Conservation (phyloP, 1,139 yeast genomes). For the Debaryomyces sp. region DNA sequence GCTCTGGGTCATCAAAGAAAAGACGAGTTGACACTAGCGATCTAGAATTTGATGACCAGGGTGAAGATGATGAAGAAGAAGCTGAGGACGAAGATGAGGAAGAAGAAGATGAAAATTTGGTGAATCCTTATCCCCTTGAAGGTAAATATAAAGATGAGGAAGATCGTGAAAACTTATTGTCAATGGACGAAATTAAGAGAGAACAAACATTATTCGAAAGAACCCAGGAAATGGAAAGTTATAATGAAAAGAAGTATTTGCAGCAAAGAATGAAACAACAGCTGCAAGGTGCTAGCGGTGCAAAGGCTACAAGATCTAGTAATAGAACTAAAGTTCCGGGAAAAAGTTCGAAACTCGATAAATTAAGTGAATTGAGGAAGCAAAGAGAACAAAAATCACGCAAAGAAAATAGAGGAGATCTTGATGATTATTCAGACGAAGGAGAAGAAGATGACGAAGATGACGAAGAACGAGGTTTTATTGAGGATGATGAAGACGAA, state of each 20-base stretch:
- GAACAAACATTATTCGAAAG: conserved; percentile 91
- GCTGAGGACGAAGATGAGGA: conserved; percentile 29
- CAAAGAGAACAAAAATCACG: conserved; percentile 72
- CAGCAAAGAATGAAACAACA: conserved; percentile 75
- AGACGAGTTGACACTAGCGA: conserved; percentile 17
- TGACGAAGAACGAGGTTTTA: conserved; percentile 39
- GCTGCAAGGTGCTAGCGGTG: conserved; percentile 32
- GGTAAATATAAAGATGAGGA: conserved; percentile 85
- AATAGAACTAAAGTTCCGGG: conserved; percentile 31
- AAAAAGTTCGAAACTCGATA: conserved; percentile 44
- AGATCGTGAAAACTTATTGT: conserved; percentile 68
- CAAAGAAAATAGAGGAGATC: conserved; percentile 31
- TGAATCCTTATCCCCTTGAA: conserved; percentile 87
- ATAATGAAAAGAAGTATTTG: conserved; percentile 77
- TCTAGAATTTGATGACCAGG: conserved; percentile 26
- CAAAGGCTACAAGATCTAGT: conserved; percentile 28
- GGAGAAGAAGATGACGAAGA: conserved; percentile 44
- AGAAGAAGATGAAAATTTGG: conserved; percentile 38
- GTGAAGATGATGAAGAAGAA: conserved; percentile 45
- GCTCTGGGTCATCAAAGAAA: conserved; percentile 24
- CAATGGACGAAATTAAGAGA: conserved; percentile 88
- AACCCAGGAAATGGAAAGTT: conserved; percentile 86
- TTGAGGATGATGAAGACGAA: conserved; percentile 39
- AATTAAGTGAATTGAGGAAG: conserved; percentile 80
- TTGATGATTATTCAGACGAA: conserved; percentile 39